A percentile compares a stretch with the other conserved stretches of the same genome.
Conservation (phyloP, 129 eudicot genomes). For the Heracleum sosnowskyi region DNA sequence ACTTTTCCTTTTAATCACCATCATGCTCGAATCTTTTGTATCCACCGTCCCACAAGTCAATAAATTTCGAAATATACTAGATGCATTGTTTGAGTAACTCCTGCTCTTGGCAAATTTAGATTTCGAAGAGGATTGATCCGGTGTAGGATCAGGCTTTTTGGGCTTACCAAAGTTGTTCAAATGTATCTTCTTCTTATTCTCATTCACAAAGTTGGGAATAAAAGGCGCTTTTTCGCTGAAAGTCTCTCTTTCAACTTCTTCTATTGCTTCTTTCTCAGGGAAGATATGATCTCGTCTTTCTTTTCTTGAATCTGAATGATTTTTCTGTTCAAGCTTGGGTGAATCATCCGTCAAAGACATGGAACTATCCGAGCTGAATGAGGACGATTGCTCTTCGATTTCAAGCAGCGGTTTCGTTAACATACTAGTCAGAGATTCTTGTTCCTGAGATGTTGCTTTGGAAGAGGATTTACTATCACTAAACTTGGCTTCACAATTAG, state of each 20-base stretch:
- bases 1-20: constrained; percentile 24
- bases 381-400: constrained; percentile 46
- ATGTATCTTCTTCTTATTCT: constrained; percentile 25
- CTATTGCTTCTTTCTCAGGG: background rate
- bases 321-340: constrained; percentile 23
- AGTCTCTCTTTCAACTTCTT: constrained; percentile 12
- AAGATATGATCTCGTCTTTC: background rate
- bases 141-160: background rate
- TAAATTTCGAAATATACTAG: constrained; percentile 43
- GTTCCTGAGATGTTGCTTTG: constrained; percentile 9
- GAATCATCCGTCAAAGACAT: constrained; percentile 42
- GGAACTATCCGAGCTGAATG: constrained; percentile 42
- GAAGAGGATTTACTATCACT: constrained; percentile 22
- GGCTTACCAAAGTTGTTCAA: background rate
- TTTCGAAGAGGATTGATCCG: constrained; percentile 6
- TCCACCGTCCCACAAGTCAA: constrained; percentile 56
- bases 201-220: constrained; percentile 5
- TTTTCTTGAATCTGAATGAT: constrained; percentile 9
- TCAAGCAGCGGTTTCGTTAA: constrained; percentile 33
- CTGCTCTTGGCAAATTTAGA: constrained; percentile 29
- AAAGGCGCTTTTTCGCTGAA: constrained; percentile 17
- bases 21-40: constrained; percentile 45
- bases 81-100: constrained; percentile 30
- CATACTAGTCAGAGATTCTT: constrained; percentile 24
- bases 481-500: constrained; percentile 15